Evolutionary conservation across 495 filamentous ascomycete genomes (phyloP), one percentile per base, ranked within the genome.

Genomic region (Tirmania nivea): DNA sequence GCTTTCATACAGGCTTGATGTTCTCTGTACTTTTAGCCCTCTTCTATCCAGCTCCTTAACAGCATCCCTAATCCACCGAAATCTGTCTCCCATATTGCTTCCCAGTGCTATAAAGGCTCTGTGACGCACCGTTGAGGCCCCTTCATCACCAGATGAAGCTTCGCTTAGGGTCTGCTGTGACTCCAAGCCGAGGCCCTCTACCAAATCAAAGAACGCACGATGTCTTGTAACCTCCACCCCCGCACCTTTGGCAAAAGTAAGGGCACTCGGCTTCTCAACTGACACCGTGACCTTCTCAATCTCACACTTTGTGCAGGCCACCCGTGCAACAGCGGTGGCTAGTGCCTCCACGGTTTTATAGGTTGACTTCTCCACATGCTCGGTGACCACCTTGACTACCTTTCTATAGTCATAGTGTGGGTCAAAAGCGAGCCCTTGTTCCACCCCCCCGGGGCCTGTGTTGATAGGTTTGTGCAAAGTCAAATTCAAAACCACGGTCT

Each of bases 1-100:
- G 8, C 89, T 97, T 69, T 96, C 86, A 71, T 89, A 97, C 37
- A 97, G 71, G 52, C 79, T 78, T 63, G 90, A 95, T 0, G 89
- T 94, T 59, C 80, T 70, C 52, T 77, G 74, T 39, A 97, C 74
- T 54, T 69, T 76, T 65, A 96, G 84, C 50, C 74, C 77, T 35
- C 76, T 69, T 34, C 67, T 64, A 51, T 81, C 75, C 78, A 97
- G 83, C 60, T 81, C 75, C 49, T 70, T 71, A 65, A 86, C 86
- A 1, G 90, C 88, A 54, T 73, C 69, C 66, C 93, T 86, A 49
- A 97, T 88, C 75, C 77, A 81, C 37, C 69, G 72, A 36, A 92
- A 70, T 31, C 87, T 80, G 64, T 96, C 84, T 10, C 90, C 90
- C 17, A 94, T 67, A 69, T 97, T 97, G 66, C 89, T 94, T 7